Evolutionary conservation across 805 yeast genomes (phyloP), one percentile per base, ranked within the genome.

Genomic region (Barnettozyma wickerhamii): DNA sequence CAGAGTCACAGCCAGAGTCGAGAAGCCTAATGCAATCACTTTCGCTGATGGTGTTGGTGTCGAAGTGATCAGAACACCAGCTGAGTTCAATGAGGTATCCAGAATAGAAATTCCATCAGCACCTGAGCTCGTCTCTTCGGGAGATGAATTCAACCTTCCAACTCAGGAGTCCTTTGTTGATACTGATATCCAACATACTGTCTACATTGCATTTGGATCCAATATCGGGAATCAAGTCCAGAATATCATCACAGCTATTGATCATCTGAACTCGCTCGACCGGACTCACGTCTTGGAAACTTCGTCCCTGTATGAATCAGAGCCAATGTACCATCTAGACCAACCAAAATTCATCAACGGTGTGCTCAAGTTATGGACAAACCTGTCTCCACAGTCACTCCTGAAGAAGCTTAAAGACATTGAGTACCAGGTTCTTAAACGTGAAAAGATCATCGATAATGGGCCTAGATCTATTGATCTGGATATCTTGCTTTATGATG

Each of bases 381-480:
- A 48, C 0, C 66, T 81, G 15, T 49, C 68, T 4, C 98, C 99
- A 2, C 67, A 70, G 26, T 81, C 77, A 1, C 64, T 93, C 13
- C 64, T 93, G 24, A 58, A 59, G 17, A 62, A 70, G 7, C 62
- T 90, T 43, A 91, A 93, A 56, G 66, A 72, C 19, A 83, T 93
- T 33, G 99, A 93, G 60, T 87, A 87, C 52, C 68, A 77, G 7
- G 73, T 72, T 12, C 66, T 90, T 27, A 68, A 74, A 5, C 68
- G 99, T 32, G 81, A 81, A 18, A 93, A 93, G 58, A 64, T 78
- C 32, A 72, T 87, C 49, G 90, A 84, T 12, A 93, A 93, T 59
- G 96, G 99, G 0, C 99, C 99, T 7, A 70, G 99, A 43, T 66
- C 86, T 10, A 84, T 93, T 39, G 99, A 93, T 56, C 69, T 93